Evolutionary conservation across 495 filamentous ascomycete genomes (phyloP), one percentile per base, ranked within the genome.

Genomic region (Penicillium antarcticum): DNA sequence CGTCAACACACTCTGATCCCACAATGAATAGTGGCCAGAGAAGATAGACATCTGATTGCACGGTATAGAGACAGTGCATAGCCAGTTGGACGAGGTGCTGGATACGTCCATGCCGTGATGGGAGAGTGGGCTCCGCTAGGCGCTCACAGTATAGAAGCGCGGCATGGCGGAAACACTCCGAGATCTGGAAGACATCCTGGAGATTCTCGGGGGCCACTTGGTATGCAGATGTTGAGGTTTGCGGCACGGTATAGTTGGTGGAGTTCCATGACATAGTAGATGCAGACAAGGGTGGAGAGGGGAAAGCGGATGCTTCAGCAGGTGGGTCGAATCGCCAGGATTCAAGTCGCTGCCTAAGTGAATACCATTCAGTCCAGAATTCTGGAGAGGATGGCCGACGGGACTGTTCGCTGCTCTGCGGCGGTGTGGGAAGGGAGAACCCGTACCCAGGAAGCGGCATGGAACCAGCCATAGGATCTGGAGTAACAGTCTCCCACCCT

Each of bases 21-120:
- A 85, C 86, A 42, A 97, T 87, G 64, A 96, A 96, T 9, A 97
- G 78, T 8, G 92, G 92, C 92, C 92, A 97, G 2, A 97, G 82
- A 19, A 97, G 74, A 59, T 94, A 96, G 62, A 95, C 92, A 67
- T 94, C 88, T 2, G 85, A 80, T 52, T 88, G 81, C 18, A 96
- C 85, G 43, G 83, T 82, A 12, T 83, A 83, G 33, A 95, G 86
- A 67, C 94, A 91, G 65, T 84, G 87, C 43, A 96, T 77, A 9
- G 92, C 86, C 47, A 87, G 82, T 48, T 80, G 81, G 34, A 96
- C 90, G 3, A 95, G 81, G 45, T 83, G 84, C 62, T 92, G 90
- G 69, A 96, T 88, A 55, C 88, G 88, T 42, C 85, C 82, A 62
- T 92, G 82, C 9, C 78, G 77, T 0, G 88, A 88, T 11, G 91